phyloP scores from a whole-genome alignment of 768 basidiomycete genomes.

The Multifurca ochricompacta region DNA sequence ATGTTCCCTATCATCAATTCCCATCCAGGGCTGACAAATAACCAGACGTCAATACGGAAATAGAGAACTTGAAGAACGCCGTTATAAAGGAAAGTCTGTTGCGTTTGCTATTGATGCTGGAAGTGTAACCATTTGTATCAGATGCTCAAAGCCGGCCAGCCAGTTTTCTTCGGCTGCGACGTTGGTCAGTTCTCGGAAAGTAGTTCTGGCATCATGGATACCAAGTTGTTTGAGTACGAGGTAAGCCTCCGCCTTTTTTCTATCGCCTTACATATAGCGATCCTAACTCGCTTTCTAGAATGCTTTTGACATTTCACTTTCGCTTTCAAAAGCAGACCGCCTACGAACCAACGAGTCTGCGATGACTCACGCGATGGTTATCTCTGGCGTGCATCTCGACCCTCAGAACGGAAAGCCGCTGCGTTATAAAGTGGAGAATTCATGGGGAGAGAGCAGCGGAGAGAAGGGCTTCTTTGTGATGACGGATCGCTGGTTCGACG shows the following conservation, averaged over 20 bases:
- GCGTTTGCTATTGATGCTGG: not conserved
- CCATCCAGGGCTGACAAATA: not conserved
- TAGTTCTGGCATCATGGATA: conserved; percentile 77
- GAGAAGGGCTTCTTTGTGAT: conserved; percentile 87
- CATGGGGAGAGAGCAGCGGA: conserved; percentile 73
- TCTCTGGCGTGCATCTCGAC: conserved; percentile 85
- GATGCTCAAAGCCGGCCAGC: conserved; percentile 70
- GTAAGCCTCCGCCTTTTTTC: conserved; percentile 31
- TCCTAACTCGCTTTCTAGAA: too few species aligned
- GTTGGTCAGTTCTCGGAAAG: conserved; percentile 76
- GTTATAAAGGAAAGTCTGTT: conserved; percentile 54
- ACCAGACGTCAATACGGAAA: conserved; percentile 81
- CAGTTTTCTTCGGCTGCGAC: conserved; percentile 95
- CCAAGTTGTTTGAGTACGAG: conserved; percentile 72
- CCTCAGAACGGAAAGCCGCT: conserved; percentile 55
- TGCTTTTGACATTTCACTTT: conserved; percentile 74
- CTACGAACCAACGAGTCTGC: conserved; percentile 75
- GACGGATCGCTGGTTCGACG: conserved; percentile 86
- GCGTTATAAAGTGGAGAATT: conserved; percentile 94
- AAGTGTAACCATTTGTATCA: not conserved
- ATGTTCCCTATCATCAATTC: not conserved
- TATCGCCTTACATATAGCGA: too few species aligned
- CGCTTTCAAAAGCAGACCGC: conserved; percentile 77
- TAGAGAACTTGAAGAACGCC: conserved; percentile 68
- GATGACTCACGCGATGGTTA: conserved; percentile 97